phyloP scores from a whole-genome alignment of 164 flowering plant species.

The Sedum album region DNA sequence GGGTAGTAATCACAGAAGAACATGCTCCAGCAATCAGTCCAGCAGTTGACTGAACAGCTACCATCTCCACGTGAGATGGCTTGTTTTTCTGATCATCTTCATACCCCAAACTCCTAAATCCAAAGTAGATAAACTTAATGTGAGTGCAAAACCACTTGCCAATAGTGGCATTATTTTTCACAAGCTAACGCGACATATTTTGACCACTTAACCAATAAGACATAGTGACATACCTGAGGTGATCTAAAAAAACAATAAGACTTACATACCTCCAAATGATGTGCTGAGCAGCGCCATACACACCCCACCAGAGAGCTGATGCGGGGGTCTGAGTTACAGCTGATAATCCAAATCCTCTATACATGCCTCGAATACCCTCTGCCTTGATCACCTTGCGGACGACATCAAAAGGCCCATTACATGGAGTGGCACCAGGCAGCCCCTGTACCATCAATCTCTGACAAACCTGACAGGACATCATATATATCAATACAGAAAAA shows the following conservation, averaged over 20 bases:
- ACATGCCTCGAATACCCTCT: conserved; percentile 75
- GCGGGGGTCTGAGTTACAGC: conserved; percentile 67
- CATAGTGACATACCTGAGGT: too few species aligned
- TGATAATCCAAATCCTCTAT: conserved; percentile 76
- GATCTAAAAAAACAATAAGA: too few species aligned
- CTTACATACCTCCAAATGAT: too few species aligned
- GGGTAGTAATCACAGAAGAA: conserved; percentile 77
- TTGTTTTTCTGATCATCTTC: conserved; percentile 34
- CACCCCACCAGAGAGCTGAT: conserved; percentile 87
- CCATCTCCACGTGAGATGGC: conserved; percentile 68
- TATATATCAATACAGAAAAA: too few species aligned
- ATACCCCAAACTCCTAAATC: conserved; percentile 55
- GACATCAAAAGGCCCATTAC: conserved; percentile 54
- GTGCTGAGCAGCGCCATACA: conserved; percentile 68
- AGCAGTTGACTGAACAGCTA: conserved; percentile 66
- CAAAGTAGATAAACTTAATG: neutral
- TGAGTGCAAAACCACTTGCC: too few species aligned
- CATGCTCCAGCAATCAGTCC: conserved; percentile 78
- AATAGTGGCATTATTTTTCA: neutral
- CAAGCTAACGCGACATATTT: neutral
- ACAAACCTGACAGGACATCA: conserved; percentile 41
- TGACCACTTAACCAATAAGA: conserved; percentile 5
- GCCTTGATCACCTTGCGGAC: conserved; percentile 41
- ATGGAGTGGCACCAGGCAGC: conserved; percentile 49
- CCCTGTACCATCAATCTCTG: conserved; percentile 89